Conservation (phyloP, 1,284 basidiomycete species). For the Microbotryum silenes-acaulis region DNA sequence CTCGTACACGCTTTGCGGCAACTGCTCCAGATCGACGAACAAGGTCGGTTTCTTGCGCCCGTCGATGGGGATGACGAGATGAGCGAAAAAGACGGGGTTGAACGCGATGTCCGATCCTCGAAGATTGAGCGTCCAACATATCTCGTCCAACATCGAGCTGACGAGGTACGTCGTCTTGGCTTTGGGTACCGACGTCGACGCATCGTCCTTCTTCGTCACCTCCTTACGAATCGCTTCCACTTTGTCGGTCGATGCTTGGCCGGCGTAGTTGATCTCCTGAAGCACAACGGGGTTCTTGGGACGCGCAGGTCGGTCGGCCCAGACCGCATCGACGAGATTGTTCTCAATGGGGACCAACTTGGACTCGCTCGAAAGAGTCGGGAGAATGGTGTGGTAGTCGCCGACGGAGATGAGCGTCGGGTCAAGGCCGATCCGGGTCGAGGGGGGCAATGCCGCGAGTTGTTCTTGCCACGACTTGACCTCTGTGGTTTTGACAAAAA, state of each 20-base stretch:
- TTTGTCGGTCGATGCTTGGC: conserved; percentile 61
- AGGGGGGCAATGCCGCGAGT: conserved; percentile 16
- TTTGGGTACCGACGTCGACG: conserved; percentile 43
- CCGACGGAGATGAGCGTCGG: conserved; percentile 54
- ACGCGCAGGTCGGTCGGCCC: conserved; percentile 63
- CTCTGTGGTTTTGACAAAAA: neutral
- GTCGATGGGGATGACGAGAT: conserved; percentile 67
- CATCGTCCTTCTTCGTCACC: conserved; percentile 56
- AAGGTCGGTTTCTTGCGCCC: conserved; percentile 50
- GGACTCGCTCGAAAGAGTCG: conserved; percentile 51
- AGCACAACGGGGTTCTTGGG: conserved; percentile 64
- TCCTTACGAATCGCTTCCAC: conserved; percentile 59
- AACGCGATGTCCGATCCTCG: conserved; percentile 86
- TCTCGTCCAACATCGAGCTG: conserved; percentile 66
- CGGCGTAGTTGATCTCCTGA: conserved; percentile 62
- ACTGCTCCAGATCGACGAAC: conserved; percentile 63
- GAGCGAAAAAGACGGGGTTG: conserved; percentile 85
- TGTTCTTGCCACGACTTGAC: conserved; percentile 25
- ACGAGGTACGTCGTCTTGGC: conserved; percentile 50
- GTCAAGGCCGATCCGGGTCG: conserved; percentile 69
- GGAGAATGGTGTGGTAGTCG: conserved; percentile 45
- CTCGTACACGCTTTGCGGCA: conserved; percentile 52
- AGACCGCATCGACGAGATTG: conserved; percentile 78
- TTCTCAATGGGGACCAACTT: conserved; percentile 55
- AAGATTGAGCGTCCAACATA: conserved; percentile 71